Conservation (phyloP, 192 early-diverging fungal genomes). For the Gryganskiella cystojenkinii region DNA sequence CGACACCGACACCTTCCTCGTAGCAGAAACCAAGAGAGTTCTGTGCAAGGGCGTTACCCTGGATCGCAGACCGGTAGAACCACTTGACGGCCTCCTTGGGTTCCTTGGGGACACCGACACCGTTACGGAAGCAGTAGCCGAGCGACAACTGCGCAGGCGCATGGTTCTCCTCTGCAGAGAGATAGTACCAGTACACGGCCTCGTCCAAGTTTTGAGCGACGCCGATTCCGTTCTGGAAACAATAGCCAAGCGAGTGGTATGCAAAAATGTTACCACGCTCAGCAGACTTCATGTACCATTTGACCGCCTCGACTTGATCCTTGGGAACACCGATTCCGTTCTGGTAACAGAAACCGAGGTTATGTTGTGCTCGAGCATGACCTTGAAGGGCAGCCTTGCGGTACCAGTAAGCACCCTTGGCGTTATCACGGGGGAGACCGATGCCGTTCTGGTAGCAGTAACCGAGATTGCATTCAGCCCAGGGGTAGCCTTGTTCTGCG, state of each 20-base stretch:
- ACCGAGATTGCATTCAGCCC: slow-evolving; percentile 83
- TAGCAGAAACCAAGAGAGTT: slow-evolving; percentile 81
- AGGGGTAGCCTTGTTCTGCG: slow-evolving; percentile 69
- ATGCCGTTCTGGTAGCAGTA: slow-evolving; percentile 80
- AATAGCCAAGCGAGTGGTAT: slow-evolving; percentile 68
- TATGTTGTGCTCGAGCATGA: slow-evolving; percentile 68
- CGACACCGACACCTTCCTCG: slow-evolving; percentile 76
- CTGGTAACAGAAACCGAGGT: slow-evolving; percentile 89
- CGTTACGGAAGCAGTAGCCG: slow-evolving; percentile 73
- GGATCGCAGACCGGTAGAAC: slow-evolving; percentile 67
- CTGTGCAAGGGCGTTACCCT: slow-evolving; percentile 76
- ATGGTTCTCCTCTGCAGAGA: slow-evolving; percentile 69
- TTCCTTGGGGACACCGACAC: slow-evolving; percentile 71
- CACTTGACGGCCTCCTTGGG: slow-evolving; percentile 71
- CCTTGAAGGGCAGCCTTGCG: slow-evolving; percentile 73
- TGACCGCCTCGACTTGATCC: slow-evolving; percentile 59
- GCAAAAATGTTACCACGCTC: slow-evolving; percentile 69
- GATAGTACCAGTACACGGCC: slow-evolving; percentile 70
- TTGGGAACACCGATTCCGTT: slow-evolving; percentile 83
- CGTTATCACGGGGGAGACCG: slow-evolving; percentile 63
- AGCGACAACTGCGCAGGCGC: slow-evolving; percentile 71
- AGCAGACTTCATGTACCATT: slow-evolving; percentile 67
- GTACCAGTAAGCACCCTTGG: slow-evolving; percentile 72
- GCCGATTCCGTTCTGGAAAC: slow-evolving; percentile 73
- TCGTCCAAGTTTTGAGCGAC: slow-evolving; percentile 59